These are phyloP conservation scores for Fragosphaeria purpurea DNA, from an alignment of 2,329 filamentous ascomycete genomes.

Conservation along the genomic window DNA sequence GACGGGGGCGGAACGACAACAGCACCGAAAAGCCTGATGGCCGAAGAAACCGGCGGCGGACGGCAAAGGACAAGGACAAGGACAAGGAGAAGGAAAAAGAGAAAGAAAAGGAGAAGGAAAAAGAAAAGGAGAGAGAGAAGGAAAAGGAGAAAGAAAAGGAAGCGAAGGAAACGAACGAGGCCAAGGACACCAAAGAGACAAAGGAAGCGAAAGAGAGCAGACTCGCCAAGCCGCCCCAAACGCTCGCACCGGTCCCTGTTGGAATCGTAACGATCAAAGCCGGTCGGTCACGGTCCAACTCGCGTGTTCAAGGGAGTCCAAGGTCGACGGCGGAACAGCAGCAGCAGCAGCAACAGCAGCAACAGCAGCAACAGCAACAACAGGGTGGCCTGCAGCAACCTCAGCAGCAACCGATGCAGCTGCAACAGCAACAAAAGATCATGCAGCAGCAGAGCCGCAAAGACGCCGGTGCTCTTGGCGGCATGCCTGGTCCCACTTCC, in stretches of 20 bases:
- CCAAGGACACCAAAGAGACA: slow-evolving; percentile 23
- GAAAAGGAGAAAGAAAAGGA: not conserved
- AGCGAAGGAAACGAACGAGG: slow-evolving; percentile 29
- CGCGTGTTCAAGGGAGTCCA: slow-evolving; percentile 28
- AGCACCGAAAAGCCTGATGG: slow-evolving; percentile 11
- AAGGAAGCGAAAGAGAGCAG: slow-evolving; percentile 21
- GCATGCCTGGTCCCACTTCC: not conserved
- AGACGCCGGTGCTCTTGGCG: not conserved
- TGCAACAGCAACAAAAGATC: not conserved
- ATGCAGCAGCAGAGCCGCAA: slow-evolving; percentile 1
- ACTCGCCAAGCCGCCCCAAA: slow-evolving; percentile 28
- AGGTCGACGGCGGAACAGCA: slow-evolving; percentile 3
- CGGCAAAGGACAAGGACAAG: slow-evolving; percentile 24
- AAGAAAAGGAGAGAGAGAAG: not conserved
- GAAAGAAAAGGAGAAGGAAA: slow-evolving; percentile 16
- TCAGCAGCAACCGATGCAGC: not conserved
- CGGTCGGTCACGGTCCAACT: slow-evolving; percentile 45
- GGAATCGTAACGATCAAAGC: slow-evolving; percentile 23
- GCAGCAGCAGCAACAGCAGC: not conserved
- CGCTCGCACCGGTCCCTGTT: slow-evolving; percentile 33
- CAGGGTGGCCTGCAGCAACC: not conserved
- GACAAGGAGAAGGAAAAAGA: slow-evolving; percentile 23
- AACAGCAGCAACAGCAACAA: not conserved
- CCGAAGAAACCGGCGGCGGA: slow-evolving; percentile 28
- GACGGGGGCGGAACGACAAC: slow-evolving; percentile 28